Evolutionary conservation across 495 filamentous ascomycete species (phyloP), one percentile per base, ranked within the genome.

Genomic region (Parathielavia hyrcaniae): DNA sequence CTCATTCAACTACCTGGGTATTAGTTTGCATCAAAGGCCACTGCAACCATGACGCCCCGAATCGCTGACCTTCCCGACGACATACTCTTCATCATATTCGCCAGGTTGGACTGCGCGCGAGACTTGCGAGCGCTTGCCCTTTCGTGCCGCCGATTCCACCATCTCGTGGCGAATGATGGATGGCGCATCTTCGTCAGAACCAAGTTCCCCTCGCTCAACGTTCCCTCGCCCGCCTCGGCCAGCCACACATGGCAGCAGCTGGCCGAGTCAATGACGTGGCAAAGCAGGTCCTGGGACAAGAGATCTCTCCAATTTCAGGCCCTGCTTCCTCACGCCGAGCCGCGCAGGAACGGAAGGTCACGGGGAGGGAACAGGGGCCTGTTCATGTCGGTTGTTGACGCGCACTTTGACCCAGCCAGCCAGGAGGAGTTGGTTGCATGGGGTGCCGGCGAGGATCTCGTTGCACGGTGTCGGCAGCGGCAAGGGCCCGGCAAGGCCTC

Each of bases 401-500:
- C 72, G 11, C 53, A 68, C 11, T 61, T 70, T 5, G 64, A 66
- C 13, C 66, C 61, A 3, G 60, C 57, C 6, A 64, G 61, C 11
- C 64, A 64, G n/a, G 57, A 71, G 20, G 75, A 79, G 59, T 38
- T 78, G 19, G 64, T 77, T 1, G 67, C 72, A 1, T 76, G 72
- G 70, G 77, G 77, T 12, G 71, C 75, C 1, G 77, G 77, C 2
- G 73, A 79, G 53, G 70, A 77, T 38, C 53, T 77, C 5, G 64
- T 73, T 6, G 74, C 62, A 1, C 53, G 75, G 19, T 52, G 69
- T 5, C 67, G 71, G 3, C 51, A 67, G 41, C 69, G 64, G 19
- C 58, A 54, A 7, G 61, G 50, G 1, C 38, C 35, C 3, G 59
- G 44, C 55, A 50, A 22, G 51, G 22, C 41, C 40, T 59, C 63